phyloP scores from a whole-genome alignment of 257 asterid genomes.

The Ligustrum vulgare region DNA sequence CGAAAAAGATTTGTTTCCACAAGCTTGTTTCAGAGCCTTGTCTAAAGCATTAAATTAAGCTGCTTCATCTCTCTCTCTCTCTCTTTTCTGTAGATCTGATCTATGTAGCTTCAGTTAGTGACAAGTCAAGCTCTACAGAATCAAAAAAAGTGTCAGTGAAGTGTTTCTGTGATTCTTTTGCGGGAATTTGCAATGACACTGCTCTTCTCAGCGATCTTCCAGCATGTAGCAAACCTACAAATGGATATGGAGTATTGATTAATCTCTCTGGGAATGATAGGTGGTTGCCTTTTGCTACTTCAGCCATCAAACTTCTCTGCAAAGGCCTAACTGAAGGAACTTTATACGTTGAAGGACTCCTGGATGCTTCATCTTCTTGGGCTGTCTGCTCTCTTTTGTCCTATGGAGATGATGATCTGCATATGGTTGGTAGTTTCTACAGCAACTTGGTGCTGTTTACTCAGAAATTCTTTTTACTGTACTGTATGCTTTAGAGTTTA shows the following conservation, averaged over 20 bases:
- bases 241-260: constrained; percentile 64
- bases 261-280: constrained; percentile 74
- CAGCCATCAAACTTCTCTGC: constrained; percentile 72
- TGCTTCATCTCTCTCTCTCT: not conserved
- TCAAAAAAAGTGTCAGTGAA: constrained; percentile 49
- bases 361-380: constrained; percentile 62
- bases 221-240: constrained; percentile 45
- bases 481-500: constrained; percentile 15
- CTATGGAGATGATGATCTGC: constrained; percentile 76
- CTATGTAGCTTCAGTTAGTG: constrained; percentile 45
- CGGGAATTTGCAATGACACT: constrained; percentile 44
- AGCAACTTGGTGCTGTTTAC: constrained; percentile 18
- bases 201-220: constrained; percentile 64
- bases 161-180: constrained; percentile 55
- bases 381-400: constrained; percentile 74
- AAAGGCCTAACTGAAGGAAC: constrained; percentile 89
- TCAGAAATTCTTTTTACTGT: constrained; percentile 9
- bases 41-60: constrained; percentile 5
- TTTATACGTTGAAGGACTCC: constrained; percentile 82
- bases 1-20: not conserved
- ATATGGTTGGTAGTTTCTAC: constrained; percentile 59
- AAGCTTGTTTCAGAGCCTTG: constrained; percentile 6
- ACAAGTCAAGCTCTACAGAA: constrained; percentile 35
- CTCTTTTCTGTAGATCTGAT: constrained; percentile 47
- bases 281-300: constrained; percentile 72